Evolutionary conservation across 306 rosid genomes (phyloP).

Genomic region (Albizia julibrissin): DNA sequence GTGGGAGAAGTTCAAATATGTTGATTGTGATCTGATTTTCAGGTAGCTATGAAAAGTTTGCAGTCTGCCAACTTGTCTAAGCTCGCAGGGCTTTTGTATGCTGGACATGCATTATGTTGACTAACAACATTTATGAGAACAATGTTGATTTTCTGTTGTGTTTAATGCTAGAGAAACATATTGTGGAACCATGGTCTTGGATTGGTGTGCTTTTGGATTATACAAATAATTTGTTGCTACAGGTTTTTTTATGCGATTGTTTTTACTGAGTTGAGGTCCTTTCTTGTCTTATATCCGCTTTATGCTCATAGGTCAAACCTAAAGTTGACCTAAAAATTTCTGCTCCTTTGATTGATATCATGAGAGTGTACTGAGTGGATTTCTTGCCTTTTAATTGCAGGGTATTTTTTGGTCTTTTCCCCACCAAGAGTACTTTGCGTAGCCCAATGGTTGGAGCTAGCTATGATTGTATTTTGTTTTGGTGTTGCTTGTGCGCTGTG

Average conservation of each 20-base stretch:
- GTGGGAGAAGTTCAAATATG: background rate
- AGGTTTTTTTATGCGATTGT: background rate
- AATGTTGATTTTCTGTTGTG: background rate
- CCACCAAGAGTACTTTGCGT: constrained; percentile 2
- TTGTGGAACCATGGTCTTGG: background rate
- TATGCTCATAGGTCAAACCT: no score
- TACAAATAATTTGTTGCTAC: background rate
- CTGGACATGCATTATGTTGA: background rate
- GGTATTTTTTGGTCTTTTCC: background rate
- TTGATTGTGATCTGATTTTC: background rate
- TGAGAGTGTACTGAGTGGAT: background rate
- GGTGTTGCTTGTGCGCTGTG: background rate
- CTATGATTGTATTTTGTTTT: background rate
- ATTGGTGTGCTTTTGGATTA: background rate
- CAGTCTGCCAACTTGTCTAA: background rate
- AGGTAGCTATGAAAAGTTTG: background rate
- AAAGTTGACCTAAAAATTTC: no score
- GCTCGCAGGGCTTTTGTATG: background rate
- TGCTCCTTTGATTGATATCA: background rate
- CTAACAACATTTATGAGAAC: background rate
- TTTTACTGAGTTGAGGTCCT: background rate
- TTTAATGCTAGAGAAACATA: background rate
- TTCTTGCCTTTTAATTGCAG: constrained; percentile 27
- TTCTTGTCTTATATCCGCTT: background rate
- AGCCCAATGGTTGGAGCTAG: constrained; percentile 21